Evolutionary conservation across 2,329 filamentous ascomycete genomes (phyloP).

Genomic region (Colletotrichum echinochloae): DNA sequence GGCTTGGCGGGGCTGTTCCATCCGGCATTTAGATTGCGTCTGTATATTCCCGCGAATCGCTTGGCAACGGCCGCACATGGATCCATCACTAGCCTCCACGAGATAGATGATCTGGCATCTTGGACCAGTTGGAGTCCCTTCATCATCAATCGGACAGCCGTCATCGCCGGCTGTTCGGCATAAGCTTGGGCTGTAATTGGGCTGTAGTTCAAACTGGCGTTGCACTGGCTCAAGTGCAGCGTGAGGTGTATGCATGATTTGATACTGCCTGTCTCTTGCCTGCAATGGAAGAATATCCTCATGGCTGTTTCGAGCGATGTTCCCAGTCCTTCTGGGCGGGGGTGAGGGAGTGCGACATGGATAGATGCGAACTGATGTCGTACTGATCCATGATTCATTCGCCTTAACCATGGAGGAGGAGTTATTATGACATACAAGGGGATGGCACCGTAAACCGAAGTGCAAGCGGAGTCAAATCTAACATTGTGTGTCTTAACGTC

Average conservation of each 20-base stretch:
- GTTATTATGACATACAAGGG: too few species aligned
- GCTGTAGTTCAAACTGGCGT: not conserved
- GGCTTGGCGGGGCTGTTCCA: constrained; percentile 9
- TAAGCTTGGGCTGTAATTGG: too few species aligned
- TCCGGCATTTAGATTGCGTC: constrained; percentile 30
- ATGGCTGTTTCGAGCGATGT: too few species aligned
- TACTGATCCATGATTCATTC: not conserved
- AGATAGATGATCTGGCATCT: not conserved
- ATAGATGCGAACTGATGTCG: not conserved
- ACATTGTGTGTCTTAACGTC: too few species aligned
- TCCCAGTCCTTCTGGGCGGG: too few species aligned
- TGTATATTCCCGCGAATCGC: constrained; percentile 22
- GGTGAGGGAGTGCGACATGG: too few species aligned
- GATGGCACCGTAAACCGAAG: too few species aligned
- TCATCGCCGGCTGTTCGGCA: not conserved
- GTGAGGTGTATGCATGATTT: too few species aligned
- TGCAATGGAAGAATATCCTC: too few species aligned
- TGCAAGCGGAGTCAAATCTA: too few species aligned
- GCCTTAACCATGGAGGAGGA: too few species aligned
- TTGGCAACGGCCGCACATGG: not conserved
- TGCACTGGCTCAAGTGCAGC: not conserved
- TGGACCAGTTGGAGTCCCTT: fast-evolving
- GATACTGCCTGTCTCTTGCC: too few species aligned
- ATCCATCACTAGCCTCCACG: not conserved
- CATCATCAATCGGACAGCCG: not conserved